Percentiles rank a stretch among this genome's conserved stretches.
phyloP scores from a whole-genome alignment of 2,329 filamentous ascomycete species.

The Hymenoscyphus albidus region DNA sequence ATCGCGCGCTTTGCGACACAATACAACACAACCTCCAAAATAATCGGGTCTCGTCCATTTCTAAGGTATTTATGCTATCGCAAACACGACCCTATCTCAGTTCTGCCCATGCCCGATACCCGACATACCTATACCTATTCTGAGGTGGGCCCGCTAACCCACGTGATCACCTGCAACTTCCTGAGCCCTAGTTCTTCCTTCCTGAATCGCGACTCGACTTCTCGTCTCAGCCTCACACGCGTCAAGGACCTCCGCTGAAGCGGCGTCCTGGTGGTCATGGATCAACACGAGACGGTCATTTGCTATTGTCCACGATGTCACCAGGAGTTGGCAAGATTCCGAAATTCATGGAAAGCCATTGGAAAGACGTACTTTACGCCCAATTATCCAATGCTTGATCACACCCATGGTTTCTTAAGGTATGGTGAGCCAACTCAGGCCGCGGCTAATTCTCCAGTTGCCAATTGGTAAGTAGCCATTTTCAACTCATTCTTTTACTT shows the following conservation, averaged over 20 bases:
- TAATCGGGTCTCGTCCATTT: too few relatives aligned
- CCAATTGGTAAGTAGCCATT: constrained; percentile 27
- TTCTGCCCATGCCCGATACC: too few relatives aligned
- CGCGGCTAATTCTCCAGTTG: constrained; percentile 23
- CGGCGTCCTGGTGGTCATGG: background rate
- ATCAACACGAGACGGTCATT: constrained; percentile 15
- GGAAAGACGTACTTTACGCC: constrained; percentile 34
- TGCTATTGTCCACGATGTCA: constrained; percentile 31
- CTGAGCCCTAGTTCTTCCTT: too few relatives aligned
- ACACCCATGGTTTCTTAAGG: constrained; percentile 24
- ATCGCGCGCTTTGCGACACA: too few relatives aligned
- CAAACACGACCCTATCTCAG: too few relatives aligned
- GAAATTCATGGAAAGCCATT: constrained; percentile 33
- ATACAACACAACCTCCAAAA: too few relatives aligned
- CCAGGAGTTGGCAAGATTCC: constrained; percentile 27
- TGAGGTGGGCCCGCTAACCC: too few relatives aligned
- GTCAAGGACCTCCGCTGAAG: background rate
- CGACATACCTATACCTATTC: too few relatives aligned
- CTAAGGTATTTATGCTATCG: too few relatives aligned
- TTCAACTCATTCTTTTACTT: background rate
- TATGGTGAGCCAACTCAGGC: constrained; percentile 26
- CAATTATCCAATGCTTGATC: constrained; percentile 21
- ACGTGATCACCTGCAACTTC: too few relatives aligned
- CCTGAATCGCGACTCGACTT: too few relatives aligned
- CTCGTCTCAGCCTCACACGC: too few relatives aligned